phyloP scores from a whole-genome alignment of 2,329 filamentous ascomycete species.

The Orbilia ellipsospora region DNA sequence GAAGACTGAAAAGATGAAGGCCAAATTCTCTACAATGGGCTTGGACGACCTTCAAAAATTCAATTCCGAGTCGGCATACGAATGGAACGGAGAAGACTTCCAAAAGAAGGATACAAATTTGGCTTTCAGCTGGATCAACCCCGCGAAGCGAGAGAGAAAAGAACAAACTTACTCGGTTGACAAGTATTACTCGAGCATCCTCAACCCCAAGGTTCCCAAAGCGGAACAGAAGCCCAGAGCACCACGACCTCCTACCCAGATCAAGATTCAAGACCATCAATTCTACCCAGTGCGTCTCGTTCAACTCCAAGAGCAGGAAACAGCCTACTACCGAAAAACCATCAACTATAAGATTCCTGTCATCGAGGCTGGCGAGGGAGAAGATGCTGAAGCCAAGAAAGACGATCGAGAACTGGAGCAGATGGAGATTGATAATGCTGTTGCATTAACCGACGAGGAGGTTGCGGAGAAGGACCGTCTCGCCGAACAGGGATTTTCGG shows the following conservation, averaged over 20 bases:
- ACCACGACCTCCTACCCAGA: conserved; percentile 93
- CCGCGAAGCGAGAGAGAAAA: conserved; percentile 96
- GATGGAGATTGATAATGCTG: conserved; percentile 90
- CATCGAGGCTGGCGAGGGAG: conserved; percentile 72
- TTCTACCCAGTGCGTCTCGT: conserved; percentile 88
- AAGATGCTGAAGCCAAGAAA: conserved; percentile 83
- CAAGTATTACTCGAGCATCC: conserved; percentile 95
- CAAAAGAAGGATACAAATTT: conserved; percentile 91
- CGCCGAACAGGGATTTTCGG: conserved; percentile 84
- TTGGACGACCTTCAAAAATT: conserved; percentile 98
- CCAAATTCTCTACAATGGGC: conserved; percentile 95
- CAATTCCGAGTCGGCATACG: conserved; percentile 94
- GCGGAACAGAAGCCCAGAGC: conserved; percentile 92
- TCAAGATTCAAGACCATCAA: conserved; percentile 93
- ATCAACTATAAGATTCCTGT: conserved; percentile 94
- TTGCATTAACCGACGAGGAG: conserved; percentile 87
- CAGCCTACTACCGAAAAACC: conserved; percentile 79
- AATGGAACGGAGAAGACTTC: conserved; percentile 99
- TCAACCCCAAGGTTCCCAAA: conserved; percentile 75
- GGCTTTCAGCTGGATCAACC: conserved; percentile 96
- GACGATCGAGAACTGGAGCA: conserved; percentile 89
- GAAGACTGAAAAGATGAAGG: conserved; percentile 87
- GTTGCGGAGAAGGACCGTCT: conserved; percentile 85
- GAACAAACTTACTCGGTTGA: conserved; percentile 98
- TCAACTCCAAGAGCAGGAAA: conserved; percentile 95